Evolutionary conservation across 495 filamentous ascomycete species (phyloP).

Genomic region (Penicillium salamii): DNA sequence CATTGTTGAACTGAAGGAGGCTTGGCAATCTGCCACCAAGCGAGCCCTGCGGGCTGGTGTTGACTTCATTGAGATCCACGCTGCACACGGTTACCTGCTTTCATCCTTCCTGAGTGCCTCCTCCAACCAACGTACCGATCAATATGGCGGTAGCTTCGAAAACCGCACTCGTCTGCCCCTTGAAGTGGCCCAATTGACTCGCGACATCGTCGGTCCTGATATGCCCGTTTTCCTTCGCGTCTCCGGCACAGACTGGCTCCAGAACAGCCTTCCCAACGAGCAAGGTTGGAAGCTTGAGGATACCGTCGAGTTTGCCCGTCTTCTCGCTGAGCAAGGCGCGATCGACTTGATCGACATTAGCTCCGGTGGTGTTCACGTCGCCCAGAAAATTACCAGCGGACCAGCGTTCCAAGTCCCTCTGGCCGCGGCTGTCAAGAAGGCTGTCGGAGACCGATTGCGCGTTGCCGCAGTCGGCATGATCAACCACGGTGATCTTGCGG

Average conservation of each 20-base stretch:
- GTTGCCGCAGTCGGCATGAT: constrained; percentile 62
- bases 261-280: constrained; percentile 35
- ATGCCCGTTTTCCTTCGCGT: constrained; percentile 66
- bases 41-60: constrained; percentile 53
- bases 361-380: no score
- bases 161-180: constrained; percentile 58
- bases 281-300: constrained; percentile 39
- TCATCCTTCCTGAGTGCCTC: constrained; percentile 61
- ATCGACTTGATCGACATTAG: no score
- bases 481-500: constrained; percentile 53
- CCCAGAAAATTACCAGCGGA: no score
- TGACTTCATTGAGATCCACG: constrained; percentile 59
- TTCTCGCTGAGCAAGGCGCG: no score
- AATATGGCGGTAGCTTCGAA: constrained; percentile 65
- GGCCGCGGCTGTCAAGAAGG: no score
- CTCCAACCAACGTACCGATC: constrained; percentile 59
- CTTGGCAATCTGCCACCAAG: constrained; percentile 49
- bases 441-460: constrained; percentile 32
- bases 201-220: constrained; percentile 43
- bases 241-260: constrained; percentile 55
- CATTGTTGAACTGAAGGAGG: constrained; percentile 48
- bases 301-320: no score
- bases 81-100: constrained; percentile 65
- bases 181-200: constrained; percentile 59
- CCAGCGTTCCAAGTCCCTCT: no score